Evolutionary conservation across 179 eudicot genomes (phyloP).

Genomic region (Beta corolliflora): DNA sequence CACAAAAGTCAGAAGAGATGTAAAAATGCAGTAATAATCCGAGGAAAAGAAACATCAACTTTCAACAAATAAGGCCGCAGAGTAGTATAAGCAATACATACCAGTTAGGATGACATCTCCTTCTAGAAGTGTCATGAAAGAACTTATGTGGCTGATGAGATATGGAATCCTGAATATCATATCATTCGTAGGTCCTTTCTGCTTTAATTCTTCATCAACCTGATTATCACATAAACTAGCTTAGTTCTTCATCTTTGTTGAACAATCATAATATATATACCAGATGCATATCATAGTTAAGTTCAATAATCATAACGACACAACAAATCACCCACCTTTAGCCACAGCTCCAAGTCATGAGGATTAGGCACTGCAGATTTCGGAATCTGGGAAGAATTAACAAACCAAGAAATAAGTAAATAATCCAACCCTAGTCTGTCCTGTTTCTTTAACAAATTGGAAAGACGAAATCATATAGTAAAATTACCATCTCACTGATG

Average conservation of each 20-base stretch:
- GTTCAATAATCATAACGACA: background rate
- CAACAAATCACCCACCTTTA: constrained; percentile 52
- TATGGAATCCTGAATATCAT: constrained; percentile 93
- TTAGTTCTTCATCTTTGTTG: background rate
- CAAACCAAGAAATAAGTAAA: background rate
- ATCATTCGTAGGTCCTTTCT: constrained; percentile 88
- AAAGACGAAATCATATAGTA: background rate
- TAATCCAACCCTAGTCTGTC: background rate
- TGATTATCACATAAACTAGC: constrained; percentile 24
- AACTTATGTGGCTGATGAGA: constrained; percentile 91
- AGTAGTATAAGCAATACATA: constrained; percentile 16
- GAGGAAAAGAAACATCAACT: background rate
- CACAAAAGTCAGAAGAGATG: no score
- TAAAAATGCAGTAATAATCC: no score
- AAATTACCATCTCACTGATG: constrained; percentile 75
- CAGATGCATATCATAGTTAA: background rate
- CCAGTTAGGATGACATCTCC: constrained; percentile 98
- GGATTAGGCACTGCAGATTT: constrained; percentile 80
- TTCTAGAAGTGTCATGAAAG: constrained; percentile 87
- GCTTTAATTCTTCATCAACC: constrained; percentile 92
- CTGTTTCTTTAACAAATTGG: background rate
- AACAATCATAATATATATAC: background rate
- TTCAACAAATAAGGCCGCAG: background rate
- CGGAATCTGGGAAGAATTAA: constrained; percentile 52
- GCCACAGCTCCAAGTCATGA: constrained; percentile 86